Evolutionary conservation across 805 yeast species (phyloP), one percentile per base, ranked within the genome.

Genomic region (Suhomyces faveliae): DNA sequence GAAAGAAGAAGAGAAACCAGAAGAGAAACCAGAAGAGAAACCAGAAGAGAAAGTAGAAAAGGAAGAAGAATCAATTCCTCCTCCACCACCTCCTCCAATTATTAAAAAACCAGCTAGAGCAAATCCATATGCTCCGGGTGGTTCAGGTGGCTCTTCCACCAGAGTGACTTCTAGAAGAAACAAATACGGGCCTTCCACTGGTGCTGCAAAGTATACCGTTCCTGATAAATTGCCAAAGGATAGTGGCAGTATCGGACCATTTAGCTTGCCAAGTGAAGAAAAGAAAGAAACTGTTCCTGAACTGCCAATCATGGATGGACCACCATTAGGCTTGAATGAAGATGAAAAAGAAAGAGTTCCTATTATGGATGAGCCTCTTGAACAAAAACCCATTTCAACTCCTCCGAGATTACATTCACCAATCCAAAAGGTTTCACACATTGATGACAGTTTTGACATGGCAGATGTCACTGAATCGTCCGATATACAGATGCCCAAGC

Each of bases 101-200:
- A 39, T 15, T 29, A 47, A 30, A 42, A 38, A 38, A 20, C 42
- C 51, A n/a, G 12, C 30, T 4, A 51, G 51, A 37, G 49, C 47
- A 11, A 71, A 71, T 45, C 75, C 75, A 4, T 71, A 71, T 51
- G 75, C 75, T 7, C 75, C 75, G n/a, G 30, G 25, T 24, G 29
- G 29, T 12, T n/a, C n/a, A 19, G 62, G 59, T 7, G 35, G 53
- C 2, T 35, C 50, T 40, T 8, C 43, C 4, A 30, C 50, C 6
- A 55, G 42, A 50, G 44, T 51, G n/a, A 39, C 41, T 15, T 43
- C 56, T 13, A 51, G 56, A 25, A 56, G 51, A 29, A 60, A 46
- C 47, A 68, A 54, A 38, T 66, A 66, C 49, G 69, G 66, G 6
- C 68, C 70, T 10, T 50, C 61, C 1, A 27, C 57, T 7, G 53